Evolutionary conservation across 225 moss, liverwort and hornwort genomes (phyloP), one percentile per base, ranked within the genome.

Genomic region (Antitrichia curtipendula): DNA sequence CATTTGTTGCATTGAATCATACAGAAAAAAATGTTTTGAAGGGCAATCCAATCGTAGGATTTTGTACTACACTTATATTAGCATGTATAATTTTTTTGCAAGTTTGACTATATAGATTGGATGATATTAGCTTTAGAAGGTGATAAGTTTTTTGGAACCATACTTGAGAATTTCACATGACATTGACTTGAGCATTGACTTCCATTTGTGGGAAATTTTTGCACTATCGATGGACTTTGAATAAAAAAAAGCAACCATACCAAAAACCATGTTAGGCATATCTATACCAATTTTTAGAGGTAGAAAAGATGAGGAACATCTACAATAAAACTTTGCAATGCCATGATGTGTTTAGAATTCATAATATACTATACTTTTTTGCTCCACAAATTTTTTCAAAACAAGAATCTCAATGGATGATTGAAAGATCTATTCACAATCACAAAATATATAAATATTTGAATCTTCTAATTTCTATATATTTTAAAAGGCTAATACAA

Each of bases 391-490:
- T 10, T 28, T 45, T 45, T 0, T 72, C 28, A 45, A 45, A 28
- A 43, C 6, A 28, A 72, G 1, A 10, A 45, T 10, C 0, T 6
- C 4, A 45, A 45, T 1, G 6, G 6, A 3, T 6, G 10, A 45
- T 45, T 45, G 10, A 29, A 43, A 72, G 14, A 28, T 45, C 16
- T 72, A 43, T 45, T 16, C 0, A 45, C 3, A 72, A 27, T 28
- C 0, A 16, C 2, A 28, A 12, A 64, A 19, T 4, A 22, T 12
- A 7, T n/a, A 1, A 1, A 8, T 31, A 9, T 1, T 15, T 1
- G 14, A 68, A 70, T 5, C 10, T 70, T 70, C 41, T 5, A 70
- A 70, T 40, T 21, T 70, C 15, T 41, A 25, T 41, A 25, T 5
- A n/a, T 43, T 27, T 27, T 27, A 71, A 6, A 71, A 43, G 4